Conservation (phyloP, 192 early-diverging fungal species). For the Coemansia reversa region DNA sequence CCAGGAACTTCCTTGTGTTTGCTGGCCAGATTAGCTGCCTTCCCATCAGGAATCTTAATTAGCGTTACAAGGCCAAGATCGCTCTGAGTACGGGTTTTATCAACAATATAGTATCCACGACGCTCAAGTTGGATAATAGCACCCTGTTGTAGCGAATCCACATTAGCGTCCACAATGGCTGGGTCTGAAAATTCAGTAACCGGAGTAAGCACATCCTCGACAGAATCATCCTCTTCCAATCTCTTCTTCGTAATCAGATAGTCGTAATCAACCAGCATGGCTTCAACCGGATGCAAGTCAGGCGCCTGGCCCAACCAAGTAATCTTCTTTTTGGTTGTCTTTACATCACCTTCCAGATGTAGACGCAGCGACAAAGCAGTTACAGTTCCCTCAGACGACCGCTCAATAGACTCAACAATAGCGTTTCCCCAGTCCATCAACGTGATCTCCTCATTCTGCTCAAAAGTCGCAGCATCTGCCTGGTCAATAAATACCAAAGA, state of each 20-base stretch:
- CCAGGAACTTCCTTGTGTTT: conserved; percentile 53
- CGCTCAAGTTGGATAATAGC: conserved; percentile 98
- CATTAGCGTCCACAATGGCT: conserved; percentile 70
- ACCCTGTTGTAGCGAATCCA: conserved; percentile 58
- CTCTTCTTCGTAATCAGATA: conserved; percentile 99
- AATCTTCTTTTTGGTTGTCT: conserved; percentile 98
- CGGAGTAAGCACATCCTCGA: conserved; percentile 80
- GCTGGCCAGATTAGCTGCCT: conserved; percentile 67
- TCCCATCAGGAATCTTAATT: conserved; percentile 92
- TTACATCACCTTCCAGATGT: conserved; percentile 93
- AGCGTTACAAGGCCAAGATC: conserved; percentile 62
- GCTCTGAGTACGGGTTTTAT: conserved; percentile 57
- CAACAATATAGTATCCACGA: conserved; percentile 92
- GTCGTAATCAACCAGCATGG: conserved; percentile 86
- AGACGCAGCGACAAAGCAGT: conserved; percentile 65
- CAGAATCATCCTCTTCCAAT: conserved; percentile 86
- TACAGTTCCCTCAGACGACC: conserved; percentile 58
- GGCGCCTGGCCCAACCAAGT: conserved; percentile 82
- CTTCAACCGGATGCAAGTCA: conserved; percentile 62
- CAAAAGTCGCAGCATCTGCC: conserved; percentile 81
- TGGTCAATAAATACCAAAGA: conserved; percentile 78
- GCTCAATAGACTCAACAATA: conserved; percentile 74
- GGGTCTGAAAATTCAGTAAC: conserved; percentile 75
- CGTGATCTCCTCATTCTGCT: conserved; percentile 88
- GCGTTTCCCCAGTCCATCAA: conserved; percentile 99